Evolutionary conservation across 2,329 filamentous ascomycete species (phyloP).

Genomic region (Cryphonectria naterciae): DNA sequence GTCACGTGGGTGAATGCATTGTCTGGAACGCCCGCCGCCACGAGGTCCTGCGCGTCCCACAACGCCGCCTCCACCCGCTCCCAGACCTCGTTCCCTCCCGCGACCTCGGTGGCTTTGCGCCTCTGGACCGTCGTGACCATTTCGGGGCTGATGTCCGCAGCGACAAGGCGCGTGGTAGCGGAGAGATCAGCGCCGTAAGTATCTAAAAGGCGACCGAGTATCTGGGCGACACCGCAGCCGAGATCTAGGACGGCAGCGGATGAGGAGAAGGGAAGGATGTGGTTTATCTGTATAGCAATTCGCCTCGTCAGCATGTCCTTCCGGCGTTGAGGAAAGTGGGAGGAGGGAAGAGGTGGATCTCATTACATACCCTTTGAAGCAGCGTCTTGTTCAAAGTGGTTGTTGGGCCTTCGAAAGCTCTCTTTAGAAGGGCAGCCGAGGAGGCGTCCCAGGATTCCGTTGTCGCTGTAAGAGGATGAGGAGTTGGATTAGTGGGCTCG

Average conservation of each 20-base stretch:
- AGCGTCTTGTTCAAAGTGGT: neutral
- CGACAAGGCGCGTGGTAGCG: neutral
- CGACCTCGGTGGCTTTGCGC: neutral
- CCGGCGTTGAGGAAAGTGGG: no score
- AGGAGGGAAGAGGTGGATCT: neutral
- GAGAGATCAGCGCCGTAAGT: neutral
- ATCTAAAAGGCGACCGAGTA: neutral
- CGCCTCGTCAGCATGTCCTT: neutral
- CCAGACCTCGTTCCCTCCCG: neutral
- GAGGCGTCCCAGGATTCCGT: neutral
- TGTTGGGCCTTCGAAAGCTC: neutral
- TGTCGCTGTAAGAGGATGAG: neutral
- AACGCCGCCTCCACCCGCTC: neutral
- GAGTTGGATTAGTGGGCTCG: neutral
- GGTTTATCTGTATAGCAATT: neutral
- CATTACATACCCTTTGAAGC: neutral
- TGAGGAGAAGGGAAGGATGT: neutral
- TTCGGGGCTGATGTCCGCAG: neutral
- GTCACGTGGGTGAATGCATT: neutral
- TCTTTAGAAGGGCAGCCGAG: neutral
- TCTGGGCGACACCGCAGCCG: neutral
- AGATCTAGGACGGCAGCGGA: neutral
- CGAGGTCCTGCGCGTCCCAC: slow-evolving; percentile 4
- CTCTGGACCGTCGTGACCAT: neutral
- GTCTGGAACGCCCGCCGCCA: neutral